Conservation (phyloP, 345 rosid genomes). For the Clarkia xantiana region DNA sequence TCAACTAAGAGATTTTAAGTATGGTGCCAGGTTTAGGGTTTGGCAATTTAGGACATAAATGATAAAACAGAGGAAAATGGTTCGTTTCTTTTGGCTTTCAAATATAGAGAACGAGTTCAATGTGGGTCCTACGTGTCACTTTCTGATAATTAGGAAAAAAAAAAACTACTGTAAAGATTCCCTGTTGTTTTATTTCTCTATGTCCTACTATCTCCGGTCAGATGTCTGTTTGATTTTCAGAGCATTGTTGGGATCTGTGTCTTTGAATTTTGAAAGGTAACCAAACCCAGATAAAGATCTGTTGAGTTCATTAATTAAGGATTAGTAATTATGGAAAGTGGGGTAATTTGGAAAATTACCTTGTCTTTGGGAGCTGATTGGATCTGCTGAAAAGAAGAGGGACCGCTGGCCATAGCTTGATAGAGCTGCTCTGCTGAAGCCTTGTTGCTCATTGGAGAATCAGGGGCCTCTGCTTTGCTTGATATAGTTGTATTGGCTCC, state of each 20-base stretch:
- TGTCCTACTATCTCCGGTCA: neutral
- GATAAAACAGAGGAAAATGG: too few relatives aligned
- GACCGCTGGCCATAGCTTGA: slow-evolving; percentile 30
- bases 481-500: slow-evolving; percentile 47
- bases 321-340: too few relatives aligned
- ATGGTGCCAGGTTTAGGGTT: too few relatives aligned
- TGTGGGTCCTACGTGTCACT: too few relatives aligned
- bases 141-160: too few relatives aligned
- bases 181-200: neutral
- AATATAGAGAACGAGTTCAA: too few relatives aligned
- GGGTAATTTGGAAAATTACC: slow-evolving; percentile 24
- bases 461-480: slow-evolving; percentile 62
- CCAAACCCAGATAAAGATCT: too few relatives aligned
- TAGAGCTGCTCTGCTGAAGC: slow-evolving; percentile 23
- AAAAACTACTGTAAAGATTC: slow-evolving; percentile 7
- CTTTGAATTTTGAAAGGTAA: too few relatives aligned
- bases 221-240: slow-evolving; percentile 1
- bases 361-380: slow-evolving; percentile 56
- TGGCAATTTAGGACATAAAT: too few relatives aligned
- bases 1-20: too few relatives aligned
- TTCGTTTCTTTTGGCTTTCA: too few relatives aligned
- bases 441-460: slow-evolving; percentile 68
- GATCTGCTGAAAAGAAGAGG: slow-evolving; percentile 38
- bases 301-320: too few relatives aligned
- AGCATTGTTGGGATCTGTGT: slow-evolving; percentile 8